These are phyloP conservation scores for Hypoxylon intermedium DNA, from an alignment of 495 filamentous ascomycete genomes.

Conservation along the genomic window DNA sequence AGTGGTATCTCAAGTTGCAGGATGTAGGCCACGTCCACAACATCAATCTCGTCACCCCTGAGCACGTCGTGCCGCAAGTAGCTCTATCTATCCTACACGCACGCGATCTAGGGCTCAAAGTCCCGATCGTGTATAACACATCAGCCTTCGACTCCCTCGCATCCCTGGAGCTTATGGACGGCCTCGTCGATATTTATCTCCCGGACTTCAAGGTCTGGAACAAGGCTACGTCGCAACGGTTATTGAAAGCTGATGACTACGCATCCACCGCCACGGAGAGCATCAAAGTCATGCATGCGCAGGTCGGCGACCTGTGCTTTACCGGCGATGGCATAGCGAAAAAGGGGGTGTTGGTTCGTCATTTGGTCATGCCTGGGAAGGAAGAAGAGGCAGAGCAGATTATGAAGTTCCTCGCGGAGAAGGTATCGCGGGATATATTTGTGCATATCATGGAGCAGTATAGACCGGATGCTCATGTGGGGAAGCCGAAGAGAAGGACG, in stretches of 20 bases:
- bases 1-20: constrained; percentile 81
- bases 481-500: constrained; percentile 60
- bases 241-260: constrained; percentile 79
- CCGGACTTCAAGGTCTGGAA: constrained; percentile 83
- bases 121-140: constrained; percentile 82
- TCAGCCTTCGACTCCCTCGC: constrained; percentile 75
- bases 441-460: constrained; percentile 83
- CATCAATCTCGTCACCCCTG: constrained; percentile 76
- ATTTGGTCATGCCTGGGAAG: constrained; percentile 80
- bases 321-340: constrained; percentile 77
- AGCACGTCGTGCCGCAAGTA: constrained; percentile 80
- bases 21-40: constrained; percentile 75
- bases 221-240: constrained; percentile 63
- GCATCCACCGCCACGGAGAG: constrained; percentile 69
- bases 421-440: constrained; percentile 73
- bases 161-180: constrained; percentile 71
- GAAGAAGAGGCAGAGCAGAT: constrained; percentile 72
- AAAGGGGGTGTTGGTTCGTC: constrained; percentile 72
- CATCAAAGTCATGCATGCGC: constrained; percentile 75
- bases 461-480: constrained; percentile 76
- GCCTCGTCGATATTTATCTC: constrained; percentile 78
- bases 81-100: constrained; percentile 73
- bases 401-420: constrained; percentile 70
- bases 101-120: constrained; percentile 64
- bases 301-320: constrained; percentile 80